Evolutionary conservation across 768 basidiomycete species (phyloP).

Genomic region (Leucocoprinus sp.): DNA sequence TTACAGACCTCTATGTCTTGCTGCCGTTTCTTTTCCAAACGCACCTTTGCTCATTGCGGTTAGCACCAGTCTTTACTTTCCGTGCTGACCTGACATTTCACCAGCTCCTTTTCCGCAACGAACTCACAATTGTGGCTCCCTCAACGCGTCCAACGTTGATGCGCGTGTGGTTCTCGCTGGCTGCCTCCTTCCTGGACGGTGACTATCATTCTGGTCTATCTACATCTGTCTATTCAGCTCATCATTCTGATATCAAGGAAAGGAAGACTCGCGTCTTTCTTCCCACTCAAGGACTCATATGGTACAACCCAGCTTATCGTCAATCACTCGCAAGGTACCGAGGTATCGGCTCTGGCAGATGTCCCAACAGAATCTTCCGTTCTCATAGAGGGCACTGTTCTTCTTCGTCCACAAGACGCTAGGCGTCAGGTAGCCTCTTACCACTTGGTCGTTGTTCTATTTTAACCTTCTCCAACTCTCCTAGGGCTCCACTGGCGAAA

Average conservation of each 20-base stretch:
- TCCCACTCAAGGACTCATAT: conserved; percentile 72
- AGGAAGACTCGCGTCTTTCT: conserved; percentile 72
- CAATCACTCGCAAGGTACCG: conserved; percentile 30
- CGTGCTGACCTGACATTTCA: conserved; percentile 14
- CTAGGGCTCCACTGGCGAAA: conserved; percentile 61
- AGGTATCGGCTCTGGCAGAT: conserved; percentile 35
- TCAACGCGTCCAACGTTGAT: conserved; percentile 46
- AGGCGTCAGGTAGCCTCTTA: conserved; percentile 40
- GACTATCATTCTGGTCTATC: conserved; percentile 28
- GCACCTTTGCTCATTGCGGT: conserved; percentile 27
- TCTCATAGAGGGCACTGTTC: conserved; percentile 66
- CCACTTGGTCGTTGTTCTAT: conserved; percentile 10
- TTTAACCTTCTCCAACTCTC: conserved; percentile 13
- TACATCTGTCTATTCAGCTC: conserved; percentile 25
- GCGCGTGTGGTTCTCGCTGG: conserved; percentile 64
- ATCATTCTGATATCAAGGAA: conserved; percentile 44
- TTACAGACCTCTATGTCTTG: conserved; percentile 10
- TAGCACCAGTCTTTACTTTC: conserved; percentile 18
- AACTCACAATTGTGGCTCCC: conserved; percentile 58
- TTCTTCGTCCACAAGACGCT: conserved; percentile 51
- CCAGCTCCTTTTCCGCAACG: conserved; percentile 50
- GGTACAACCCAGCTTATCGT: conserved; percentile 77
- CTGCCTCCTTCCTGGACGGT: conserved; percentile 81
- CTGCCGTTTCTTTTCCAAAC: conserved; percentile 6
- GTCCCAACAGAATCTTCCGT: conserved; percentile 76